Conservation (phyloP, 768 basidiomycete species). For the Coprinellus micaceus region DNA sequence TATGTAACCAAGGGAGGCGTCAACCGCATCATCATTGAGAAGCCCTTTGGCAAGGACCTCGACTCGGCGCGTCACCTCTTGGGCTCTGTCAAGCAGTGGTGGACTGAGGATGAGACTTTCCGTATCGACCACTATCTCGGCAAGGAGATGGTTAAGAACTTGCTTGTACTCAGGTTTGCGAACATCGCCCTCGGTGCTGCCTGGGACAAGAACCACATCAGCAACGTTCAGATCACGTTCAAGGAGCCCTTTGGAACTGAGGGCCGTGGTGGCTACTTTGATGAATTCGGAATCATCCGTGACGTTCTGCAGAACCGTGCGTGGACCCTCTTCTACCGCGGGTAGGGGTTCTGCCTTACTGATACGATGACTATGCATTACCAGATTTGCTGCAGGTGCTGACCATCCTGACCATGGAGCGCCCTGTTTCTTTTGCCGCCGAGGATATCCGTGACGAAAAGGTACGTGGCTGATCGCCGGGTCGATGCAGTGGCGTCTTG, state of each 20-base stretch:
- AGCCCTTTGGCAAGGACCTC: constrained; percentile 96
- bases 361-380: constrained; percentile 12
- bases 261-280: constrained; percentile 99
- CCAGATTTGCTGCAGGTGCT: constrained; percentile 93
- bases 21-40: constrained; percentile 96
- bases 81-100: constrained; percentile 73
- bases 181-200: constrained; percentile 84
- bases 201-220: constrained; percentile 96
- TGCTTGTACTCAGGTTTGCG: constrained; percentile 93
- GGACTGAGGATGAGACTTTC: constrained; percentile 97
- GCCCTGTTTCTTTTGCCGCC: constrained; percentile 93
- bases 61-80: constrained; percentile 80
- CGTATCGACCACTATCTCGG: constrained; percentile 99
- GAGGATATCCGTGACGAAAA: constrained; percentile 99
- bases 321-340: constrained; percentile 29
- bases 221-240: constrained; percentile 98
- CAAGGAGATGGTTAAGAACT: constrained; percentile 99
- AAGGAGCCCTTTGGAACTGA: constrained; percentile 99
- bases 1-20: constrained; percentile 65
- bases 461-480: constrained; percentile 40
- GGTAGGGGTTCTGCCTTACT: constrained; percentile 9
- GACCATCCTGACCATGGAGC: constrained; percentile 94
- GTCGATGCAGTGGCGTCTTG: background rate
- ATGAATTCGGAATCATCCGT: constrained; percentile 98
- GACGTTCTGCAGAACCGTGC: constrained; percentile 97